These are phyloP conservation scores for Amylostereum chailletii DNA, from an alignment of 1,284 basidiomycete species.

Conservation along the genomic window DNA sequence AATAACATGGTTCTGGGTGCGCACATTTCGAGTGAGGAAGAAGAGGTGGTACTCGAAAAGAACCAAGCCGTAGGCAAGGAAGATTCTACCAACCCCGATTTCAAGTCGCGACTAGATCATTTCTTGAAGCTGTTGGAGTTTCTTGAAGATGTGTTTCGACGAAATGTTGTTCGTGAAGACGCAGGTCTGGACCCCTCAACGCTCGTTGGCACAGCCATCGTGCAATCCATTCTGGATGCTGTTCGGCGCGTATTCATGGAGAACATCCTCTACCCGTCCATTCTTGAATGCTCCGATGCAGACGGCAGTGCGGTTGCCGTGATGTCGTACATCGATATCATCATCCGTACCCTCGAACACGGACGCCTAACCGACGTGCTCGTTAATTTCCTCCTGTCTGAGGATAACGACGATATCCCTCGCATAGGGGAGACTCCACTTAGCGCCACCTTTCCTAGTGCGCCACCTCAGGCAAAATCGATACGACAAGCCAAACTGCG, in stretches of 20 bases:
- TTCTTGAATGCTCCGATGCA: conserved; percentile 85
- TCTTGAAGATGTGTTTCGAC: conserved; percentile 77
- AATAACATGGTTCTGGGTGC: conserved; percentile 62
- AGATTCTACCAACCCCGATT: conserved; percentile 67
- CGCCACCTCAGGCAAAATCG: conserved; percentile 26
- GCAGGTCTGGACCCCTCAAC: conserved; percentile 41
- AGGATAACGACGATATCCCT: conserved; percentile 66
- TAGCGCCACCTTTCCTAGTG: conserved; percentile 16
- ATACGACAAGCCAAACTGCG: conserved; percentile 34
- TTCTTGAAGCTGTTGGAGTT: conserved; percentile 90
- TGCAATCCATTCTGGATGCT: conserved; percentile 74
- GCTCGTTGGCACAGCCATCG: conserved; percentile 69
- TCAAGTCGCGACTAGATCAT: conserved; percentile 77
- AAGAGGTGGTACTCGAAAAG: conserved; percentile 44
- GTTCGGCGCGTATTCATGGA: conserved; percentile 85
- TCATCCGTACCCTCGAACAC: conserved; percentile 69
- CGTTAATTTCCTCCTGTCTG: conserved; percentile 73
- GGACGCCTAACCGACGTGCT: conserved; percentile 66
- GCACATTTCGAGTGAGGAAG: conserved; percentile 40
- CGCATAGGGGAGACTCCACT: conserved; percentile 41
- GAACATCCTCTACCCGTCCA: conserved; percentile 88
- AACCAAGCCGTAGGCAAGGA: conserved; percentile 60
- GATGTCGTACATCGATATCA: conserved; percentile 92
- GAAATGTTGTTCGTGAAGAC: conserved; percentile 40
- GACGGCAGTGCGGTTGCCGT: conserved; percentile 96